Evolutionary conservation across 805 yeast species (phyloP), one percentile per base, ranked within the genome.

Genomic region (Saturnispora gosingensis): DNA sequence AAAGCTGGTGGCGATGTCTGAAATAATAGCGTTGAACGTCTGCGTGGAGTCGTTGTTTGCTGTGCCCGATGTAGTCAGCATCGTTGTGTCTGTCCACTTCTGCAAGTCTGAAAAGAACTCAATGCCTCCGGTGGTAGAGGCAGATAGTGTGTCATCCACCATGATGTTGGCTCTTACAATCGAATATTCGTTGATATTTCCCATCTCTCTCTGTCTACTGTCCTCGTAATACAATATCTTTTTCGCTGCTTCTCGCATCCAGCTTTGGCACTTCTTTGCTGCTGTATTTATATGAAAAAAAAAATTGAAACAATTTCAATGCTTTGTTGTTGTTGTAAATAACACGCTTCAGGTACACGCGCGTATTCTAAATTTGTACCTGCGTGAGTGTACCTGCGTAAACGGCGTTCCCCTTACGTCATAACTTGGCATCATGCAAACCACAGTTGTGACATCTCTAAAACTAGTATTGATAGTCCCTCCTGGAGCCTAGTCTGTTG

Each of bases 401-500:
- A 25, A 43, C 46, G 38, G 16, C 28, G 28, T 45, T 18, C 15
- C 20, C 32, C 32, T 18, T 45, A n/a, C 42, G 42, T 38, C 42
- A 38, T 39, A 18, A 18, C 15, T 16, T 36, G 20, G 20, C 39
- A 36, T 36, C 39, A 25, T 25, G 28, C 28, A 25, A 6, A 25
- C 28, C 28, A 25, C 5, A 25, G 5, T 5, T 25, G 28, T 25
- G 28, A 25, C 28, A 25, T 25, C 28, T 25, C 28, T 25, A 10
- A 5, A 22, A 22, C 22, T 28, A 48, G 18, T 30, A 42, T 4
- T 34, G 72, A 43, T 73, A 66, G 6, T 77, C 81, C 61, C 83
- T 84, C 54, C 93, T 73, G 52, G 75, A 65, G 0, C 84, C 95
- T 61, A 77, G 71, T 18, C 85, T 87, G 59, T 88, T 88, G 1